Conservation (phyloP, 2,329 filamentous ascomycete species). For the Penicillium verrucosum region DNA sequence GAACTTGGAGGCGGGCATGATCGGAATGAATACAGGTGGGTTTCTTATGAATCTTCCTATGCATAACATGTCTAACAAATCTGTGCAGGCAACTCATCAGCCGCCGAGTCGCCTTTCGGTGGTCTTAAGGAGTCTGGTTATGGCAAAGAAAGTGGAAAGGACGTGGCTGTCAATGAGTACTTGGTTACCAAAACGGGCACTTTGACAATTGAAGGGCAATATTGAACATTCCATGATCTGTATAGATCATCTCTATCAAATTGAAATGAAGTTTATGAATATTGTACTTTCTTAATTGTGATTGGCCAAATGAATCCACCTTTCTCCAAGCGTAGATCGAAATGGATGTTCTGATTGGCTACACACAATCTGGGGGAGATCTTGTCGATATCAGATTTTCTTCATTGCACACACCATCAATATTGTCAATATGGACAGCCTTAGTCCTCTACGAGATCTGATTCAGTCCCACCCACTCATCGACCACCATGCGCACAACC, state of each 20-base stretch:
- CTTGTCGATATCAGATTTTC: neutral
- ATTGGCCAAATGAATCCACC: neutral
- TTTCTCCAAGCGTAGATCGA: neutral
- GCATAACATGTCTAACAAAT: neutral
- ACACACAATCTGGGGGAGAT: neutral
- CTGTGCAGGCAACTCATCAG: slow-evolving; percentile 56
- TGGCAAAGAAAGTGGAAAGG: slow-evolving; percentile 65
- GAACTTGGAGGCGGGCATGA: slow-evolving; percentile 67
- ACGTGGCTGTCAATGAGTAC: slow-evolving; percentile 62
- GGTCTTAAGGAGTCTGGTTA: slow-evolving; percentile 67
- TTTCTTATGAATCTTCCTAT: neutral
- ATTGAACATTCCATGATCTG: slow-evolving; percentile 29
- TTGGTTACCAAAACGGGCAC: slow-evolving; percentile 64
- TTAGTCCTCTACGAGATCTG: slow-evolving; percentile 35
- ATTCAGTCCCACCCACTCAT: slow-evolving; percentile 44
- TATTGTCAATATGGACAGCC: slow-evolving; percentile 19
- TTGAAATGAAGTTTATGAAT: neutral
- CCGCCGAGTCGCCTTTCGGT: slow-evolving; percentile 64
- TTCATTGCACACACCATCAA: neutral
- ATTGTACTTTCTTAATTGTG: neutral
- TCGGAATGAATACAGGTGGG: slow-evolving; percentile 61
- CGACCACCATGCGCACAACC: slow-evolving; percentile 49
- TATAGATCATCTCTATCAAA: neutral
- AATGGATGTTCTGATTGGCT: neutral
- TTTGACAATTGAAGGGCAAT: slow-evolving; percentile 57